These are phyloP conservation scores for Paramyrothecium sp. DNA, from an alignment of 2,329 filamentous ascomycete genomes.

Conservation along the genomic window DNA sequence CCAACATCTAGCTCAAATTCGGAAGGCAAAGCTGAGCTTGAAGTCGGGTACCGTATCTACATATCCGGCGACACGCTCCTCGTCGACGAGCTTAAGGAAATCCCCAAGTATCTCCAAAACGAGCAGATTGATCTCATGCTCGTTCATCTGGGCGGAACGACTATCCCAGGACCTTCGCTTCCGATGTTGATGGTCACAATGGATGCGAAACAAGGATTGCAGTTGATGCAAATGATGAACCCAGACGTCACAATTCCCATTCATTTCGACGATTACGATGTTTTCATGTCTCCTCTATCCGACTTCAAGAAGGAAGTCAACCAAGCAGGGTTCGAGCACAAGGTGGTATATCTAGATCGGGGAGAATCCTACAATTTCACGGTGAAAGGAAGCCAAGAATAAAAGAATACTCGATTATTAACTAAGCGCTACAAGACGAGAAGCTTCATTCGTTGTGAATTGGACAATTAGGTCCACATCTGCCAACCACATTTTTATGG, in stretches of 20 bases:
- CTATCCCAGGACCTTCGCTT: conserved; percentile 57
- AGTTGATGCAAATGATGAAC: conserved; percentile 58
- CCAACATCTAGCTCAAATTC: not conserved
- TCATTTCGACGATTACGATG: conserved; percentile 64
- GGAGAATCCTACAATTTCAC: conserved; percentile 6
- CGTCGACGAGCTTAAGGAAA: conserved; percentile 53
- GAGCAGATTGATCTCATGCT: conserved; percentile 65
- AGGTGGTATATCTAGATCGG: conserved; percentile 58
- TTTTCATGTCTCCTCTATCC: conserved; percentile 56
- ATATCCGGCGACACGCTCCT: conserved; percentile 66
- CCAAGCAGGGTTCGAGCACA: conserved; percentile 45
- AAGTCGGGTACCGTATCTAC: conserved; percentile 58
- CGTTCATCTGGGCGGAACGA: conserved; percentile 64
- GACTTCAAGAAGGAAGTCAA: conserved; percentile 59
- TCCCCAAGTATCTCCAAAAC: conserved; percentile 52
- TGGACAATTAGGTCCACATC: no score
- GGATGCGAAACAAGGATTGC: conserved; percentile 61
- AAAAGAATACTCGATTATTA: no score
- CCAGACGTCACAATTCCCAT: conserved; percentile 63
- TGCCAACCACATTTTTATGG: no score
- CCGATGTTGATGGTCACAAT: conserved; percentile 68
- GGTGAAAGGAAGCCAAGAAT: not conserved
- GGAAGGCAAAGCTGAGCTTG: conserved; percentile 25
- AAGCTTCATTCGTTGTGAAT: no score
- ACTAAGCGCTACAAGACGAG: no score